Evolutionary conservation across 495 filamentous ascomycete species (phyloP).

Genomic region (Aspergillus incahuasiensis): DNA sequence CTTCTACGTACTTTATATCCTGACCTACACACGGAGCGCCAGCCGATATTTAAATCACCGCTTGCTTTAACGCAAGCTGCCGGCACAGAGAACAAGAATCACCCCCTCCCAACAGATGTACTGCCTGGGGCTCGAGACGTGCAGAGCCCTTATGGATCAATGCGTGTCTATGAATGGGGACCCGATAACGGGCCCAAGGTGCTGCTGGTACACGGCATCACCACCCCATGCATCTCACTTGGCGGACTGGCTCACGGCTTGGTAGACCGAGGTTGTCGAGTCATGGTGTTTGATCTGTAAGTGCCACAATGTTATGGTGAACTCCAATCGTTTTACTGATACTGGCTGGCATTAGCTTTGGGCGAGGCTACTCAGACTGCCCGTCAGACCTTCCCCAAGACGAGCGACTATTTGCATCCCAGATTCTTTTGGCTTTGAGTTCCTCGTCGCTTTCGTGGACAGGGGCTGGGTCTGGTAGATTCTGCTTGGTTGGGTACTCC

Average conservation of each 20-base stretch:
- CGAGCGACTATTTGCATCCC: constrained; percentile 64
- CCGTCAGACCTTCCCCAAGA: constrained; percentile 67
- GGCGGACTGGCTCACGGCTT: constrained; percentile 63
- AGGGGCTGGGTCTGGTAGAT: constrained; percentile 45
- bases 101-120: constrained; percentile 68
- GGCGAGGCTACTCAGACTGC: constrained; percentile 71
- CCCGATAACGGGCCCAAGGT: constrained; percentile 76
- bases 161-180: constrained; percentile 86
- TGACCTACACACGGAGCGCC: constrained; percentile 8
- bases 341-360: constrained; percentile 52
- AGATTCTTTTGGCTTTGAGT: constrained; percentile 66
- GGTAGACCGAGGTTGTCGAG: constrained; percentile 69
- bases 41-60: constrained; percentile 42
- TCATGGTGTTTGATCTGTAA: constrained; percentile 70
- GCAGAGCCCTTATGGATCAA: constrained; percentile 69
- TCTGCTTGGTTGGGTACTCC: constrained; percentile 77
- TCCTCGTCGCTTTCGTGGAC: constrained; percentile 70
- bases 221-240: constrained; percentile 72
- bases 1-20: constrained; percentile 34
- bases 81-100: constrained; percentile 42
- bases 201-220: constrained; percentile 80
- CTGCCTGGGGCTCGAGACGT: constrained; percentile 74
- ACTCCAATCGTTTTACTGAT: neutral
- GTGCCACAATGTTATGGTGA: constrained; percentile 6
- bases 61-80: constrained; percentile 38